Evolutionary conservation across 495 filamentous ascomycete species (phyloP), one percentile per base, ranked within the genome.

Genomic region (Xylaria curta): DNA sequence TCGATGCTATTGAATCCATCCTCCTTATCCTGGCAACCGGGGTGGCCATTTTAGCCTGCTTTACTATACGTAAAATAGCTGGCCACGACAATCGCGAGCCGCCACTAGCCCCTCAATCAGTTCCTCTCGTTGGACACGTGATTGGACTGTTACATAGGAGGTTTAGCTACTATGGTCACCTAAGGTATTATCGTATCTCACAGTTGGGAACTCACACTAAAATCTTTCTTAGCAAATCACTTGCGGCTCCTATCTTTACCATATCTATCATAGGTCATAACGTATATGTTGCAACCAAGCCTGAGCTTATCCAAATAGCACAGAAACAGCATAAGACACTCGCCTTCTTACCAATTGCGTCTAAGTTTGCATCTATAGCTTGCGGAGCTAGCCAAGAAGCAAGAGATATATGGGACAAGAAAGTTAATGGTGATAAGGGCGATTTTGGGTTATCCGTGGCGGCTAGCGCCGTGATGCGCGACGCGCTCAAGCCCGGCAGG

Each of bases 281-380:
- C 66, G 78, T 83, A 60, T 85, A 85, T 64, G 72, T 84, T 21
- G 76, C 80, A 7, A 81, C 75, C 2, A 74, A 70, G 8, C 74
- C 80, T 0, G 76, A 80, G 21, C 76, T 83, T 31, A 76, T 85
- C 64, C 76, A 78, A 56, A 54, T 72, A 17, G 76, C 75, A 24
- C 80, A 80, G 38, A n/a, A n/a, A n/a, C n/a, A n/a, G n/a, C 74
- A 74, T 68, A 76, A 76, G 42, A 69, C 63, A 2, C 75, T 85
- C n/a, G 76, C 80, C 26, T 83, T 83, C 66, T 73, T 76, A 10
- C 81, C 83, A 6, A 78, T 84, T 46, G 79, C 75, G 47, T 77
- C 78, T 49, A 82, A 82, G 62, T 77, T 80, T 42, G 76, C 78
- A 13, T 69, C 67, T 9, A 79, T 68, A 6, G 72, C 83, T 4